These are phyloP conservation scores for Colletotrichum costaricense DNA, from an alignment of 2,329 filamentous ascomycete genomes.

Conservation along the genomic window DNA sequence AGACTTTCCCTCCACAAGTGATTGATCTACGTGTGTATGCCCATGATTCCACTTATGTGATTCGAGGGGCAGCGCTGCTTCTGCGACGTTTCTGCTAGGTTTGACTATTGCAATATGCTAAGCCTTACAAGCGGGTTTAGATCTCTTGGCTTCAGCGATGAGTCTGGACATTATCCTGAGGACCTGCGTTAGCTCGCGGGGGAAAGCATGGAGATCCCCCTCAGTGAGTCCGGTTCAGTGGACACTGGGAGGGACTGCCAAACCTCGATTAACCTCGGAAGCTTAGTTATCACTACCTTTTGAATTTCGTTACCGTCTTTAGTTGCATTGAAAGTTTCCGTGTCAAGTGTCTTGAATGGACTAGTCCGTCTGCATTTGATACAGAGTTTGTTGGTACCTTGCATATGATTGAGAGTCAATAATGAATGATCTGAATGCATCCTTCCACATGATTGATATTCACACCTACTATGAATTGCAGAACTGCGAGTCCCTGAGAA, in stretches of 20 bases:
- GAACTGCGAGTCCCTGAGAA: background rate
- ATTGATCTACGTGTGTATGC: background rate
- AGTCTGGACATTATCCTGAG: background rate
- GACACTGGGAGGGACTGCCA: background rate
- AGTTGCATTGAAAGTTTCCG: background rate
- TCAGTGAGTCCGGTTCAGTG: background rate
- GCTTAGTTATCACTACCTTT: background rate
- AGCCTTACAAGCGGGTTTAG: background rate
- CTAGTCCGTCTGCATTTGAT: background rate
- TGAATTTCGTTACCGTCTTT: background rate
- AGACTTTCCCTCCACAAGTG: background rate
- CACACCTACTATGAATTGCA: background rate
- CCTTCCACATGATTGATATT: background rate
- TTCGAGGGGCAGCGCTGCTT: background rate
- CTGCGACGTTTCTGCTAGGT: background rate
- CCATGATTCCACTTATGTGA: too few relatives aligned
- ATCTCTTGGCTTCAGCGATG: background rate
- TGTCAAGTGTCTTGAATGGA: background rate
- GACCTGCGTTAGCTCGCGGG: background rate
- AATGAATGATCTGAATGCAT: background rate
- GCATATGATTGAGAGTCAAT: background rate
- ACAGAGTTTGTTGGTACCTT: background rate
- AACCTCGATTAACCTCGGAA: background rate
- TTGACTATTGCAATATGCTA: background rate
- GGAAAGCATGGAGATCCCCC: background rate